Evolutionary conservation across 2,329 filamentous ascomycete genomes (phyloP), one percentile per base, ranked within the genome.

Genomic region (Xylogone sp.): DNA sequence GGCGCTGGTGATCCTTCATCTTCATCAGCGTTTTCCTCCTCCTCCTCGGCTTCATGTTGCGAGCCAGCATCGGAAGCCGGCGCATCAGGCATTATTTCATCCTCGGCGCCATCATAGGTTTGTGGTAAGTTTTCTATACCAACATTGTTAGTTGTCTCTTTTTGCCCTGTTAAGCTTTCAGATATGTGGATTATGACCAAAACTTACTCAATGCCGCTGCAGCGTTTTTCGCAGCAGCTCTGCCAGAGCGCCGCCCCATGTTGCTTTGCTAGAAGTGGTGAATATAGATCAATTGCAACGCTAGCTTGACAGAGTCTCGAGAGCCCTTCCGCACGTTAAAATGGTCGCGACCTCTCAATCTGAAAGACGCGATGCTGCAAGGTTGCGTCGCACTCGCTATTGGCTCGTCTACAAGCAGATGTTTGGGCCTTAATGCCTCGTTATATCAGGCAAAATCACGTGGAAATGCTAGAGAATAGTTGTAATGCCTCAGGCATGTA

Each of bases 221-320:
- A 54, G 76, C 76, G 64, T 74, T 75, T 67, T 75, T 78, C 44
- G 76, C 76, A 56, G 76, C 76, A 58, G 76, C 75, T 68, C 76
- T 75, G 56, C 76, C 76, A 57, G 76, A 77, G 65, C 76, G 70
- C 66, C 74, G 73, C 56, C 75, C 74, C 66, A 68, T 68, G 10
- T 34, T 46, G 24, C 24, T 19, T 10, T 10, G 6, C 9, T 45
- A 8, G 21, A 16, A 19, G 43, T 19, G 8, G 22, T 46, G 9
- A 46, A 39, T 39, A 18, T 29, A 46, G 24, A 29, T 46, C 44
- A 31, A 24, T 24, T 24, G n/a, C 22, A 16, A 16, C 4, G 34
- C 34, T 39, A 27, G 34, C 34, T 6, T 39, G 5, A 16, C 24
- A 27, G 10, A 27, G 24, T 27, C 5, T 10, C 10, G 10, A 10